A percentile compares a stretch with the other conserved stretches of the same genome.
Conservation (phyloP, 495 filamentous ascomycete genomes). For the Hyaloscypha variabilis region DNA sequence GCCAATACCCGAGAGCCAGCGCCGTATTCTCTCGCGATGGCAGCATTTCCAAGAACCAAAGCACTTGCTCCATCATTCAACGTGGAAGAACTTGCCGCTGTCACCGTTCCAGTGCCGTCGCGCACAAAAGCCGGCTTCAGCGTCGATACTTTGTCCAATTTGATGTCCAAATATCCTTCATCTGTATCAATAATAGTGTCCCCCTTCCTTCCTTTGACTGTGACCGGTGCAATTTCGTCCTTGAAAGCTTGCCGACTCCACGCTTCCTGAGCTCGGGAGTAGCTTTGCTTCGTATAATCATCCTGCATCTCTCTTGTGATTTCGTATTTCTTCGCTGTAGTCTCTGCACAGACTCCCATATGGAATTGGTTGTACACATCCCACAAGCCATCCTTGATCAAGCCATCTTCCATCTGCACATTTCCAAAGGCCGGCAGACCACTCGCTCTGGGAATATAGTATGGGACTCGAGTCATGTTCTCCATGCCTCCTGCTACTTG, state of each 20-base stretch:
- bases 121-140: conserved; percentile 90
- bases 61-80: conserved; percentile 95
- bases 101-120: conserved; percentile 85
- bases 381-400: conserved; percentile 94
- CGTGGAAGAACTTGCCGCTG: conserved; percentile 88
- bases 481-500: conserved; percentile 96
- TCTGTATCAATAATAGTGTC: conserved; percentile 77
- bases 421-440: conserved; percentile 82
- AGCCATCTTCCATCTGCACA: conserved; percentile 82
- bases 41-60: conserved; percentile 79
- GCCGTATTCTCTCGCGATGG: conserved; percentile 76
- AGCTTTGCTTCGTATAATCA: conserved; percentile 84
- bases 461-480: conserved; percentile 93
- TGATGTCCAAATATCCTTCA: conserved; percentile 85
- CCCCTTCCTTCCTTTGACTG: conserved; percentile 81
- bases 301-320: conserved; percentile 87
- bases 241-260: conserved; percentile 80
- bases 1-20: conserved; percentile 75
- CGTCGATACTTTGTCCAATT: conserved; percentile 78
- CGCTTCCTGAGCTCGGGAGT: conserved; percentile 85
- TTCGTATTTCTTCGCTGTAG: conserved; percentile 83
- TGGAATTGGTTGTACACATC: conserved; percentile 97
- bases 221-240: conserved; percentile 86
- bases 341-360: conserved; percentile 98
- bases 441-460: conserved; percentile 80